Evolutionary conservation across 2,329 filamentous ascomycete species (phyloP).

Genomic region (Chaetomium olivaceum): DNA sequence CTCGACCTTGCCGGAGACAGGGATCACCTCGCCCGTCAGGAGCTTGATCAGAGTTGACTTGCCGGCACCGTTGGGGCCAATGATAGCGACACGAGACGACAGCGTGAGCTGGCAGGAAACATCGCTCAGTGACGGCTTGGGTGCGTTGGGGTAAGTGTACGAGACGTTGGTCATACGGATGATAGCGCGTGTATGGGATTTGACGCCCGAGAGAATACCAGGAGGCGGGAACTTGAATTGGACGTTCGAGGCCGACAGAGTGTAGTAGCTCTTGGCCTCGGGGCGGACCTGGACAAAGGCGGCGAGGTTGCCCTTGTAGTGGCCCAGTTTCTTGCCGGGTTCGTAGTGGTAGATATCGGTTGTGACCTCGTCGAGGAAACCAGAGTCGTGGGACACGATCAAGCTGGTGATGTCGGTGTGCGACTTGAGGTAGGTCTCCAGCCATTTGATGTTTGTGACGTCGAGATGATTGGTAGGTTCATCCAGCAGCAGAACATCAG

Average conservation of each 20-base stretch:
- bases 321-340: constrained; percentile 85
- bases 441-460: constrained; percentile 92
- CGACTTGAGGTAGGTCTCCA: constrained; percentile 92
- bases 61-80: constrained; percentile 95
- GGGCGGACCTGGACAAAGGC: constrained; percentile 86
- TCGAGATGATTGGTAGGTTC: constrained; percentile 99
- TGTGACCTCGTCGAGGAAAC: constrained; percentile 94
- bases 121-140: constrained; percentile 83
- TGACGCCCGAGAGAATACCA: constrained; percentile 91
- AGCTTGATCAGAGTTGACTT: constrained; percentile 99
- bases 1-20: constrained; percentile 81
- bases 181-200: constrained; percentile 90
- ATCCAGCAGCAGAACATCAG: constrained; percentile 94
- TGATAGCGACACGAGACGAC: constrained; percentile 92
- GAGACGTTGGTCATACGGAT: constrained; percentile 91
- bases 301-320: constrained; percentile 79
- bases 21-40: constrained; percentile 87
- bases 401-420: constrained; percentile 95
- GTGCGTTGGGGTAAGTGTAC: constrained; percentile 87
- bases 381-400: constrained; percentile 98
- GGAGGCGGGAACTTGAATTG: constrained; percentile 98
- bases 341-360: constrained; percentile 99
- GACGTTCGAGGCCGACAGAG: constrained; percentile 79
- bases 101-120: constrained; percentile 86
- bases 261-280: constrained; percentile 98